Base-by-base conservation (phyloP, 2,329 filamentous ascomycete species). In the Neoscytalidium dimidiatum region DNA sequence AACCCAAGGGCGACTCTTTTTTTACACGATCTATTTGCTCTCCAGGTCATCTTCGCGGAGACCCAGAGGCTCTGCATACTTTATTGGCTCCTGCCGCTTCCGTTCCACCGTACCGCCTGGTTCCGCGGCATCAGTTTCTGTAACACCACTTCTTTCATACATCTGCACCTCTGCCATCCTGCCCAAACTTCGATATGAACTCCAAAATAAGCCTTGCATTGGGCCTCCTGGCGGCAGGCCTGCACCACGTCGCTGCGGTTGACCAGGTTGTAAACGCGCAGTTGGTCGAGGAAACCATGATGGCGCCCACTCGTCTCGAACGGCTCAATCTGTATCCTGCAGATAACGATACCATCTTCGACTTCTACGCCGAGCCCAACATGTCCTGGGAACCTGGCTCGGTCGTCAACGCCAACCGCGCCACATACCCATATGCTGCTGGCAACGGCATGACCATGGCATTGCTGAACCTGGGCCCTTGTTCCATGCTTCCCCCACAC, bases 351-450 rank as follows among this genome's bases (percentile, higher is more conserved):
- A 85, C 82, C 82, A 70, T 75, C 46, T 85, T 83, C 70, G 81
- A 85, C 73, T 85, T 84, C 72, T 77, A 70, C 29, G 73, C 74
- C 9, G 75, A 82, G 60, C 68, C 71, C 13, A 74, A 76, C 69
- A 80, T 82, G 69, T 81, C 74, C 33, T 79, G 79, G 66, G 66
- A 68, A 7, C 82, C 81, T 1, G 83, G 83, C 13, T 78, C 79
- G 17, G 83, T 85, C 35, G 77, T 82, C 67, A 85, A 82, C 68
- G 83, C 83, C 68, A 83, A 84, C 67, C 80, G 80, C 13, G 82
- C 82, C 19, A 84, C 81, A 21, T 84, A 84, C 68, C 82, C 83
- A 4, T 81, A 82, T 19, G 73, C 81, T 1, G 77, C 77, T 14
- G 80, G 78, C 21, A 77, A 82, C 35, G 81, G 81, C 43, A 80